Evolutionary conservation across 176 grass and related monocot species (phyloP), one percentile per base, ranked within the genome.

Genomic region (Carex scoparia): DNA sequence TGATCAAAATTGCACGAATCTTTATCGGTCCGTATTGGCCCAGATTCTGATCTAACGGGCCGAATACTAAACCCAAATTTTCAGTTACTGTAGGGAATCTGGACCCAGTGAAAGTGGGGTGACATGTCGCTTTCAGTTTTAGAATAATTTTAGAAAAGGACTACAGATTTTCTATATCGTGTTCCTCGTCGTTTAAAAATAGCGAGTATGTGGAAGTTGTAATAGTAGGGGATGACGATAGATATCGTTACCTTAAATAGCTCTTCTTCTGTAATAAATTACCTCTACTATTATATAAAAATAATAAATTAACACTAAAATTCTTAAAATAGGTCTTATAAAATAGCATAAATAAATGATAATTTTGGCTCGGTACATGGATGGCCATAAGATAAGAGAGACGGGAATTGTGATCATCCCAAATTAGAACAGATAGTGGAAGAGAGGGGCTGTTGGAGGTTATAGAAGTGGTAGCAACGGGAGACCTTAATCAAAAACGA

Each of bases 61-160:
- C 0, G 0, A 0, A 51, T 51, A 0, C 1, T 1, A 51, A 51
- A 51, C 0, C 11, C 48, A 51, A 51, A 51, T 2, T 10, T 11
- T 51, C 9, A 51, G 10, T 51, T 51, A 51, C 48, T 51, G 2
- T 51, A 51, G 48, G 48, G 9, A 3, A 2, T 7, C 10, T 0
- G 10, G 9, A 51, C 9, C 9, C 10, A 56, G 86, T 79, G 84
- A 85, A 74, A 77, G 53, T 46, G n/a, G 38, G 83, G 90, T 88
- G 79, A 84, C 61, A 23, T 73, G 87, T 92, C 89, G 79, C 86
- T 91, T 88, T 89, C 66, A 44, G 62, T 87, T 76, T 85, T 76
- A 38, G 70, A 59, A 61, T 72, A 37, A 30, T 66, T 68, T 64
- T 9, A 16, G 69, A 51, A 33, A 66, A 66, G 58, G 28, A 32